Percentiles rank a stretch among this genome's conserved stretches.
Evolutionary conservation across 805 yeast species (phyloP).

Genomic region (Starmerella etchellsii): DNA sequence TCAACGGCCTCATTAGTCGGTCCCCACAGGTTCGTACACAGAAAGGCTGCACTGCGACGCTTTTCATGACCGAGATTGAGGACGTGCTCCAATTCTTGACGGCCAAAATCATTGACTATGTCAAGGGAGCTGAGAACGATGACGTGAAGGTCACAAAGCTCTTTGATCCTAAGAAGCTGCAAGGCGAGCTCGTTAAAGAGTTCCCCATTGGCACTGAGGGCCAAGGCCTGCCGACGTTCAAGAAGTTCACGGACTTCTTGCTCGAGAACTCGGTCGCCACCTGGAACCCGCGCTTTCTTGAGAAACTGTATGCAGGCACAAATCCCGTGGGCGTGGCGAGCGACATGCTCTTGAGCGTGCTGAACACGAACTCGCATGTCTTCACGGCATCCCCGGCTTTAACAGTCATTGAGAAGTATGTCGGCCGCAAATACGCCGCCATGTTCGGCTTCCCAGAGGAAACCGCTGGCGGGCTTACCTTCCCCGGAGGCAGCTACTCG

Average conservation of each 20-base stretch:
- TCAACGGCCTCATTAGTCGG: no score
- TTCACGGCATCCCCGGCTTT: conserved; percentile 72
- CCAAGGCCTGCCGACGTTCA: conserved; percentile 34
- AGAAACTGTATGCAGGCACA: conserved; percentile 72
- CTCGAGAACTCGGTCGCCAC: conserved; percentile 62
- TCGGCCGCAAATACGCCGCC: conserved; percentile 54
- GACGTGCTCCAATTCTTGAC: conserved; percentile 38
- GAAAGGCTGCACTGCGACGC: no score
- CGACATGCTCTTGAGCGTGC: conserved; percentile 51
- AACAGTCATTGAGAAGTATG: conserved; percentile 58
- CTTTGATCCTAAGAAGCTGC: conserved; percentile 35
- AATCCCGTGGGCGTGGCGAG: conserved; percentile 72
- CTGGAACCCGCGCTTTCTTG: conserved; percentile 79
- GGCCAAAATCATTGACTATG: conserved; percentile 41
- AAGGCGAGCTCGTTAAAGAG: conserved; percentile 26
- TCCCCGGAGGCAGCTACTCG: conserved; percentile 81
- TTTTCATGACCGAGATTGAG: conserved; percentile 36
- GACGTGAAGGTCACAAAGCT: conserved; percentile 36
- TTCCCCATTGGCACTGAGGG: conserved; percentile 28
- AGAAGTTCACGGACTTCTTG: conserved; percentile 41
- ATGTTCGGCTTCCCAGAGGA: conserved; percentile 43
- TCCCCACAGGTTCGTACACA: no score
- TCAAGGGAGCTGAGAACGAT: conserved; percentile 36
- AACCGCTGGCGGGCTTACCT: conserved; percentile 68
- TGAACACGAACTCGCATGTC: conserved; percentile 78